A percentile compares a stretch with the other conserved stretches of the same genome.
Evolutionary conservation across 768 basidiomycete species (phyloP).

Genomic region (Sistotremastrum suecicum): DNA sequence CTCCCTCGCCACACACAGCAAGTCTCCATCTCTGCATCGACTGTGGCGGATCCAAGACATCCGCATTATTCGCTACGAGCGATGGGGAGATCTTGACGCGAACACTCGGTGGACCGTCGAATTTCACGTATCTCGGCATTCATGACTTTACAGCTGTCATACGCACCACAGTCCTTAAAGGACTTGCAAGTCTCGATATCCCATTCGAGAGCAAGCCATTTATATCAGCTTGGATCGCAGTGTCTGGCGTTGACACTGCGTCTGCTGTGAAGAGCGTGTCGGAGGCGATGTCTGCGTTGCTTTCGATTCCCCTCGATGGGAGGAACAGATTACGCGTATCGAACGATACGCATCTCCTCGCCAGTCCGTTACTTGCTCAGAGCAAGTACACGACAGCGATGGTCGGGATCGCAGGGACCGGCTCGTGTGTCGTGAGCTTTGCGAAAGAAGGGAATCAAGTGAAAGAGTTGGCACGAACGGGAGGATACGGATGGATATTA

Average conservation of each 20-base stretch:
- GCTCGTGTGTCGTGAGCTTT: slow-evolving; percentile 62
- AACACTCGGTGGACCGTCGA: slow-evolving; percentile 65
- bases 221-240: slow-evolving; percentile 73
- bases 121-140: slow-evolving; percentile 65
- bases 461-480: slow-evolving; percentile 51
- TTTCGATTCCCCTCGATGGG: slow-evolving; percentile 38
- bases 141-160: slow-evolving; percentile 46
- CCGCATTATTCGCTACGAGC: slow-evolving; percentile 49
- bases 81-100: slow-evolving; percentile 51
- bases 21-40: slow-evolving; percentile 64
- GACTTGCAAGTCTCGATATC: slow-evolving; percentile 25
- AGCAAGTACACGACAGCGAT: slow-evolving; percentile 48
- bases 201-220: slow-evolving; percentile 14
- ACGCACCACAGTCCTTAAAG: slow-evolving; percentile 33
- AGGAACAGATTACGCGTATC: slow-evolving; percentile 39
- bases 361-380: slow-evolving; percentile 56
- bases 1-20: not conserved
- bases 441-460: slow-evolving; percentile 26
- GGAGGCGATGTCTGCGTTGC: slow-evolving; percentile 36
- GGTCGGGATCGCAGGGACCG: slow-evolving; percentile 70
- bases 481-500: slow-evolving; percentile 77
- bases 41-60: slow-evolving; percentile 84
- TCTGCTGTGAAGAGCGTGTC: slow-evolving; percentile 44
- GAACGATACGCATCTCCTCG: slow-evolving; percentile 79
- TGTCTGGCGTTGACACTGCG: slow-evolving; percentile 70